Conservation (phyloP, 805 yeast genomes). For the Wickerhamiella sorbophila region DNA sequence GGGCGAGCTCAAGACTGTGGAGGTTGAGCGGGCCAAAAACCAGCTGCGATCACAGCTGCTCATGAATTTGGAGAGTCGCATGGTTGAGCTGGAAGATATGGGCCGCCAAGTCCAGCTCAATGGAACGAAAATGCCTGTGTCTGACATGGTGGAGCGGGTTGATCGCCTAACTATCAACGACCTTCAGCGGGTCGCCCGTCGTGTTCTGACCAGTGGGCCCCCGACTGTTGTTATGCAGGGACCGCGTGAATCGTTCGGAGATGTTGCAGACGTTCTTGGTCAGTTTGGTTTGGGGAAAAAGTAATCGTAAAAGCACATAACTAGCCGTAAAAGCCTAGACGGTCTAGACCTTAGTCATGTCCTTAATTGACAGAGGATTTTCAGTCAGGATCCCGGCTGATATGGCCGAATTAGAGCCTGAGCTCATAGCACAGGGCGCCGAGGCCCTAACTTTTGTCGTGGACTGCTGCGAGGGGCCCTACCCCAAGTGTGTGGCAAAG, state of each 20-base stretch:
- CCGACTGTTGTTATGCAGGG: conserved; percentile 92
- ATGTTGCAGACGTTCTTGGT: conserved; percentile 48
- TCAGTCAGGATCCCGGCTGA: conserved; percentile 12
- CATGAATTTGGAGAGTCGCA: conserved; percentile 84
- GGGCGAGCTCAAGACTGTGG: conserved; percentile 52
- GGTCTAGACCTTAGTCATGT: background rate
- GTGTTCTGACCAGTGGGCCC: conserved; percentile 58
- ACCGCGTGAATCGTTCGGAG: conserved; percentile 71
- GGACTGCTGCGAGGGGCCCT: conserved; percentile 3
- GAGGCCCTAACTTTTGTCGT: conserved; percentile 17
- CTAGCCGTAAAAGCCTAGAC: background rate
- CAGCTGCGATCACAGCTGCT: conserved; percentile 75
- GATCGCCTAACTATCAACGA: conserved; percentile 54
- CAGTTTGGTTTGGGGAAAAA: conserved; percentile 59
- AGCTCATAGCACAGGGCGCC: conserved; percentile 19
- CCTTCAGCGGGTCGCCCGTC: conserved; percentile 56
- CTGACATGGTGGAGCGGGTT: conserved; percentile 70
- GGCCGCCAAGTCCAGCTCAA: conserved; percentile 89
- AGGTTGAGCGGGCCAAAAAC: conserved; percentile 80
- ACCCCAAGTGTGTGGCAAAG: conserved; percentile 57
- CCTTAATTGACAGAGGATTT: background rate
- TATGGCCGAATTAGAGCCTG: conserved; percentile 8
- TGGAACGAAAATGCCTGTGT: conserved; percentile 56
- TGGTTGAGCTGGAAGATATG: conserved; percentile 89
- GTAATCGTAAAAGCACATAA: too few relatives aligned